These are phyloP conservation scores for Pseudogymnoascus sp. DNA, from an alignment of 2,329 filamentous ascomycete genomes.

Conservation along the genomic window DNA sequence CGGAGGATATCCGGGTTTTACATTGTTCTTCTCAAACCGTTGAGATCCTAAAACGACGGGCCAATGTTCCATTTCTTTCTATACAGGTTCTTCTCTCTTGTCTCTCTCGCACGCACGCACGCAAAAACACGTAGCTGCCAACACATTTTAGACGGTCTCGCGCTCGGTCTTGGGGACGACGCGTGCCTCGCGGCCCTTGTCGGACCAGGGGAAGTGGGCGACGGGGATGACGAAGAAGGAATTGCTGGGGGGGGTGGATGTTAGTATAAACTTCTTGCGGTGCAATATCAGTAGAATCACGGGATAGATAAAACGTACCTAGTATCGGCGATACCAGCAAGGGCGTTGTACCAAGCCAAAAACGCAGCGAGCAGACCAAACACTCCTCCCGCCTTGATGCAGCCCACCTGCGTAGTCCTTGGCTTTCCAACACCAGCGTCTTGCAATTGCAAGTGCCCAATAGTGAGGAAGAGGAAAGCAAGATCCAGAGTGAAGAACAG, in stretches of 20 bases:
- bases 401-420: slow-evolving; percentile 34
- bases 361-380: slow-evolving; percentile 79
- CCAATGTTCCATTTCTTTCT: background rate
- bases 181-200: slow-evolving; percentile 58
- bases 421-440: slow-evolving; percentile 26
- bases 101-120: background rate
- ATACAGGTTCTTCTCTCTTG: background rate
- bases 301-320: slow-evolving; percentile 38
- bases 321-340: slow-evolving; percentile 71
- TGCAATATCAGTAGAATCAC: background rate
- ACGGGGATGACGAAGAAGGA: slow-evolving; percentile 88
- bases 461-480: slow-evolving; percentile 48
- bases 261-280: slow-evolving; percentile 33
- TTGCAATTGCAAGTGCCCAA: slow-evolving; percentile 38
- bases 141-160: slow-evolving; percentile 21
- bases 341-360: slow-evolving; percentile 78
- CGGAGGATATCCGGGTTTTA: background rate
- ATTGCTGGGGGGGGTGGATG: slow-evolving; percentile 61
- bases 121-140: background rate
- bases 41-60: background rate
- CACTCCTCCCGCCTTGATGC: slow-evolving; percentile 61
- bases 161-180: slow-evolving; percentile 40
- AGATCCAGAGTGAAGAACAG: slow-evolving; percentile 52
- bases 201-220: slow-evolving; percentile 91
- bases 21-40: background rate